Percentiles rank a stretch among this genome's conserved stretches.
These are phyloP conservation scores for Talaromyces sp. DNA, from an alignment of 2,329 filamentous ascomycete species.

Conservation along the genomic window DNA sequence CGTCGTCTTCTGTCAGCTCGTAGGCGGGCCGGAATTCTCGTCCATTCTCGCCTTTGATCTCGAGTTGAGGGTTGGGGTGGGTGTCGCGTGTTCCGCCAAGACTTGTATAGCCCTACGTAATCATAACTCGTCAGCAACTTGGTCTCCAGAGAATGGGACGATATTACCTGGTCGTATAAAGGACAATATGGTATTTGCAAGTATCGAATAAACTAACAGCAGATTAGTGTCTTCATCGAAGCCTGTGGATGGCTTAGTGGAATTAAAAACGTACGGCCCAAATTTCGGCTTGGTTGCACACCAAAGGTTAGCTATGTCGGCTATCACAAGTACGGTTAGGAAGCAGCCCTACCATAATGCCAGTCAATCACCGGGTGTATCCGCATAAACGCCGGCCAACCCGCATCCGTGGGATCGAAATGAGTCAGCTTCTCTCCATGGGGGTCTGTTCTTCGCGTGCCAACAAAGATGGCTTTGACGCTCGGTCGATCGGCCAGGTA, in stretches of 20 bases:
- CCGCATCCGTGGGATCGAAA: constrained; percentile 82
- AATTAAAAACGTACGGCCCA: constrained; percentile 55
- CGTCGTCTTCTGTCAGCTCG: constrained; percentile 13
- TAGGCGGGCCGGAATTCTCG: constrained; percentile 12
- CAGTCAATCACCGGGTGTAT: constrained; percentile 96
- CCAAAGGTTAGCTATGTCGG: not conserved
- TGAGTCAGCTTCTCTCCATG: constrained; percentile 72
- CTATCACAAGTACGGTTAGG: not conserved
- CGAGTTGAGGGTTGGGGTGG: constrained; percentile 65
- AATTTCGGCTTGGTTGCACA: constrained; percentile 70
- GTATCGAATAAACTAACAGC: constrained; percentile 55
- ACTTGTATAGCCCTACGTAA: constrained; percentile 67
- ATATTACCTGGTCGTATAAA: constrained; percentile 63
- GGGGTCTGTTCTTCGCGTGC: constrained; percentile 85
- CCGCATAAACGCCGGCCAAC: constrained; percentile 89
- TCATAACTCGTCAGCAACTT: not conserved
- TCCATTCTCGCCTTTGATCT: not conserved
- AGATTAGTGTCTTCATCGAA: not conserved
- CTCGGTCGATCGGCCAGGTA: constrained; percentile 26
- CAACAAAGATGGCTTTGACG: constrained; percentile 78
- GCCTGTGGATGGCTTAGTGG: not conserved
- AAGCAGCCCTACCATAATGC: constrained; percentile 59
- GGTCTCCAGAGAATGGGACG: not conserved
- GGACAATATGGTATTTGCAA: constrained; percentile 77
- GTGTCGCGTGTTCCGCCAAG: constrained; percentile 89